Evolutionary conservation across 2,329 filamentous ascomycete genomes (phyloP).

Genomic region (Aspergillus fischeri): DNA sequence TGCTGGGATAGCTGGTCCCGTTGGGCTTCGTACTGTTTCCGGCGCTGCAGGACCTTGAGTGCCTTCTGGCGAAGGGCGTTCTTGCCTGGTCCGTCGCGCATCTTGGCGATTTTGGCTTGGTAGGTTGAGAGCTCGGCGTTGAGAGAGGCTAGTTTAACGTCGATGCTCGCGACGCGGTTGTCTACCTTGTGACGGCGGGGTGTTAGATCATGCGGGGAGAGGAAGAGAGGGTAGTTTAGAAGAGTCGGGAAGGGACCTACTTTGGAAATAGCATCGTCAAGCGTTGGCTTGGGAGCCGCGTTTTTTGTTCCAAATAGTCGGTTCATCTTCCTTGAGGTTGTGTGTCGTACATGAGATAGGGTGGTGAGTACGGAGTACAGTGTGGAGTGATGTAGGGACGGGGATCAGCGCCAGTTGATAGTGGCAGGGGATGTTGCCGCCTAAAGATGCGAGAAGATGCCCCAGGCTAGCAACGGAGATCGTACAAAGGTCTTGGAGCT

Average conservation of each 20-base stretch:
- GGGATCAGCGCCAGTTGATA: background rate
- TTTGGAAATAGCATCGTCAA: conserved; percentile 76
- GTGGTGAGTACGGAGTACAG: conserved; percentile 1
- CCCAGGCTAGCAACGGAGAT: background rate
- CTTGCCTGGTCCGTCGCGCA: conserved; percentile 95
- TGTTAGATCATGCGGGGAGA: conserved; percentile 2
- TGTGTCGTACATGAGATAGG: background rate
- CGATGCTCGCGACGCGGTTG: conserved; percentile 75
- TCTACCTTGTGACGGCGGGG: conserved; percentile 55
- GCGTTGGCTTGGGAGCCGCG: conserved; percentile 82
- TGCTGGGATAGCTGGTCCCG: conserved; percentile 91
- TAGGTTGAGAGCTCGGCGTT: conserved; percentile 87
- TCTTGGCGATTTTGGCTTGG: conserved; percentile 80
- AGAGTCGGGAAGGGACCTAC: conserved; percentile 43
- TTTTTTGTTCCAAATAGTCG: conserved; percentile 88
- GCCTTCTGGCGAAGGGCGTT: conserved; percentile 90
- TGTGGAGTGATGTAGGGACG: background rate
- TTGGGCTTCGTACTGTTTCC: conserved; percentile 90
- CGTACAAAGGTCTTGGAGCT: background rate
- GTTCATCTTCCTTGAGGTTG: conserved; percentile 68
- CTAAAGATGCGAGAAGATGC: background rate
- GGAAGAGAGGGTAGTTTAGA: background rate
- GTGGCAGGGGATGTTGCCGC: background rate
- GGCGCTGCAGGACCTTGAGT: conserved; percentile 85
- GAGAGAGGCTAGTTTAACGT: conserved; percentile 89